Conservation (phyloP, 2,329 filamentous ascomycete genomes). For the Epicoccum sorghinum region DNA sequence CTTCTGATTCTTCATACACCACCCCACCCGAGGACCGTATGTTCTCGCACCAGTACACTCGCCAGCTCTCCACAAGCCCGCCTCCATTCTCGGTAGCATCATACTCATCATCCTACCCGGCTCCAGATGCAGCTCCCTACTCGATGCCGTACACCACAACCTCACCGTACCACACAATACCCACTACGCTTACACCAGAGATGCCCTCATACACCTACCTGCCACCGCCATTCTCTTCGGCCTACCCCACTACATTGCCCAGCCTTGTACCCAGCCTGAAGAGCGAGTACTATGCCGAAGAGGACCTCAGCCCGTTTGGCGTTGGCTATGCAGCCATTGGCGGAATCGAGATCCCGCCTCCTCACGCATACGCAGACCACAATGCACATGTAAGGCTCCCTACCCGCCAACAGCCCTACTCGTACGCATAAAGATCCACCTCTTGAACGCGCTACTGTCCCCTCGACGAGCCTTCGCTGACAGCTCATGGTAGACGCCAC, state of each 20-base stretch:
- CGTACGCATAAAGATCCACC: slow-evolving; percentile 40
- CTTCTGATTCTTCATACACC: slow-evolving; percentile 44
- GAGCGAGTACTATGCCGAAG: slow-evolving; percentile 66
- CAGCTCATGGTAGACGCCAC: slow-evolving; percentile 68
- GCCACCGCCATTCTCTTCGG: slow-evolving; percentile 53
- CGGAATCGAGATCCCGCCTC: slow-evolving; percentile 66
- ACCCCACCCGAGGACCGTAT: slow-evolving; percentile 69
- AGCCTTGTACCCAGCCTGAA: slow-evolving; percentile 68
- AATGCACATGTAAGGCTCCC: slow-evolving; percentile 76
- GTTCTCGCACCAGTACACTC: slow-evolving; percentile 69
- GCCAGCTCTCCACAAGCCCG: slow-evolving; percentile 73
- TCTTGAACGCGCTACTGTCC: slow-evolving; percentile 31
- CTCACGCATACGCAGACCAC: slow-evolving; percentile 69
- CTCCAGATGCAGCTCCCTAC: slow-evolving; percentile 69
- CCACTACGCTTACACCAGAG: slow-evolving; percentile 46
- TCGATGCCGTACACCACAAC: slow-evolving; percentile 58
- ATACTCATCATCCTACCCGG: slow-evolving; percentile 70
- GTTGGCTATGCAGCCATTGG: slow-evolving; percentile 70
- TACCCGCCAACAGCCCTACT: slow-evolving; percentile 45
- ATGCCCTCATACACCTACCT: slow-evolving; percentile 62
- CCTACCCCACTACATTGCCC: slow-evolving; percentile 64
- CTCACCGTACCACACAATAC: slow-evolving; percentile 48
- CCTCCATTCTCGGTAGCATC: slow-evolving; percentile 62
- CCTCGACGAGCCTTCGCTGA: slow-evolving; percentile 45
- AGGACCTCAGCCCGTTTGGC: slow-evolving; percentile 69